Evolutionary conservation across 805 yeast genomes (phyloP).

Genomic region (Saccharomycopsis schoenii): DNA sequence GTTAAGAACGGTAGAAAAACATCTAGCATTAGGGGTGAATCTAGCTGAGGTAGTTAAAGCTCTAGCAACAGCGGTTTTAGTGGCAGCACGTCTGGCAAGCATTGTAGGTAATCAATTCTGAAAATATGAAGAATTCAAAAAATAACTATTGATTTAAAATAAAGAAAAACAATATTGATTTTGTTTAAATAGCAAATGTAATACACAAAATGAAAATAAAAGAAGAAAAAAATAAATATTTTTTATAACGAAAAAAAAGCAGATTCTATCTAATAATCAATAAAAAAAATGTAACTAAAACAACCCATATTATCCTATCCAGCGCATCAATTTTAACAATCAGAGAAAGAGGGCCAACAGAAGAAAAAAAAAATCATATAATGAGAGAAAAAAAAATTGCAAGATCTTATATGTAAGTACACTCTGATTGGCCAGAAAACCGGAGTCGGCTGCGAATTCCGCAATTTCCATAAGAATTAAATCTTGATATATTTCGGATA

Average conservation of each 20-base stretch:
- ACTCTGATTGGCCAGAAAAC: conserved; percentile 6
- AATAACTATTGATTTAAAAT: not conserved
- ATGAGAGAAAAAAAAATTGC: not conserved
- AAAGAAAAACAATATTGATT: not conserved
- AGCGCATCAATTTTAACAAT: not conserved
- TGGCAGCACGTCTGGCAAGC: conserved; percentile 10
- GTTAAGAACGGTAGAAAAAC: conserved; percentile 9
- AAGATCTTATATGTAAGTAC: not conserved
- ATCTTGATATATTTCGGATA: not conserved
- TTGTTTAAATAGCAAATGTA: too few species aligned
- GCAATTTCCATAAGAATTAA: not conserved
- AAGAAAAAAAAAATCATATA: not conserved
- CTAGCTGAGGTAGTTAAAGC: not conserved
- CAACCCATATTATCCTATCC: not conserved
- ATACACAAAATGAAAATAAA: not conserved
- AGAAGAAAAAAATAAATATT: not conserved
- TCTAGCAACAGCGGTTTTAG: conserved; percentile 4
- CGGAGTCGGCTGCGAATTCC: conserved; percentile 2
- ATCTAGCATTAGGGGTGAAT: conserved; percentile 6
- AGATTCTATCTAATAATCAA: too few species aligned
- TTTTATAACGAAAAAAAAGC: not conserved
- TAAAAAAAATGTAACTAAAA: not conserved
- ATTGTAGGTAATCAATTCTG: not conserved
- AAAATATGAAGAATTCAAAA: not conserved
- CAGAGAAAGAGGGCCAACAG: not conserved